These are phyloP conservation scores for Nannizziopsis arthrosporioides DNA, from an alignment of 2,329 filamentous ascomycete species.

Conservation along the genomic window DNA sequence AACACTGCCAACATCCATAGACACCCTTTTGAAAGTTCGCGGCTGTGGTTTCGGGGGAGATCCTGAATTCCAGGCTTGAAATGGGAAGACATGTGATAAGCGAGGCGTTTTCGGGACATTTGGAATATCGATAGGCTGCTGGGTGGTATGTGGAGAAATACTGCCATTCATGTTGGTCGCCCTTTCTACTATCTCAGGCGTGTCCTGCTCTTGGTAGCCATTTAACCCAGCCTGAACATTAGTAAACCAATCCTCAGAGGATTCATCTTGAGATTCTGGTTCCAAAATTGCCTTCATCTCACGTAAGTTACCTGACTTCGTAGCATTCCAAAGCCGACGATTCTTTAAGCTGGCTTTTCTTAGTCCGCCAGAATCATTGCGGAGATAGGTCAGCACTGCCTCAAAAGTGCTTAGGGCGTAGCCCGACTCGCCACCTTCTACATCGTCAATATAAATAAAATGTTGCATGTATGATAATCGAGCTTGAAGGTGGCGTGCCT, in stretches of 20 bases:
- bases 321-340: slow-evolving; percentile 75
- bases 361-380: slow-evolving; percentile 67
- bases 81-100: slow-evolving; percentile 82
- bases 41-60: slow-evolving; percentile 33
- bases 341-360: slow-evolving; percentile 79
- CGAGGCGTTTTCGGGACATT: slow-evolving; percentile 22
- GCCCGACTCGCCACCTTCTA: slow-evolving; percentile 89
- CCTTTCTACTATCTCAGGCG: slow-evolving; percentile 22
- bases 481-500: slow-evolving; percentile 76
- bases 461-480: slow-evolving; percentile 89
- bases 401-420: slow-evolving; percentile 95
- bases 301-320: slow-evolving; percentile 61
- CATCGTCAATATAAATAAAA: slow-evolving; percentile 95
- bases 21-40: slow-evolving; percentile 63
- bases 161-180: slow-evolving; percentile 1
- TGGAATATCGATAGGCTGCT: slow-evolving; percentile 10
- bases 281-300: slow-evolving; percentile 72
- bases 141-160: background rate
- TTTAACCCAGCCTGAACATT: slow-evolving; percentile 24
- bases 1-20: slow-evolving; percentile 79
- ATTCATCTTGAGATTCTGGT: slow-evolving; percentile 43
- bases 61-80: slow-evolving; percentile 50
- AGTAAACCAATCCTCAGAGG: slow-evolving; percentile 25
- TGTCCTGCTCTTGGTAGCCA: slow-evolving; percentile 7
- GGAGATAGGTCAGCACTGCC: slow-evolving; percentile 79